Percentiles rank a stretch among this genome's conserved stretches.
These are phyloP conservation scores for Brassica balearica DNA, from an alignment of 441 rosid genomes.

Conservation along the genomic window DNA sequence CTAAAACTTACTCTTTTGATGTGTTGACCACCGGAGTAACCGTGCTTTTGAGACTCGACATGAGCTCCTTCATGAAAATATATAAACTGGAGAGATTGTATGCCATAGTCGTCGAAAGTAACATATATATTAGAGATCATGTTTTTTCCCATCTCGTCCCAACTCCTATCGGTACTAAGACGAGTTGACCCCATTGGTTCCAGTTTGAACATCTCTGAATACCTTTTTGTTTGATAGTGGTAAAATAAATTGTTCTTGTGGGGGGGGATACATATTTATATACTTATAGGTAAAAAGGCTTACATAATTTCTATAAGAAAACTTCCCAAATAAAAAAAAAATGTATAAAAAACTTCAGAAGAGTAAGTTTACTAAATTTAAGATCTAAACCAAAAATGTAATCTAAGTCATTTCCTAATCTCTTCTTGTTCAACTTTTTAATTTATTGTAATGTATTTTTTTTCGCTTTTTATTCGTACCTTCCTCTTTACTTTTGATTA, in stretches of 20 bases:
- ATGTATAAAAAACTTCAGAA: not conserved
- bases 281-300: not conserved
- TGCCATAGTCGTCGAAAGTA: not conserved
- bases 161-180: not conserved
- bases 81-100: slow-evolving; percentile 14
- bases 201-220: too few relatives aligned
- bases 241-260: too few relatives aligned
- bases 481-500: not conserved
- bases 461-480: not conserved
- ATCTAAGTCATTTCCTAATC: not conserved
- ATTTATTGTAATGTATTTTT: not conserved
- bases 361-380: not conserved
- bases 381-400: not conserved
- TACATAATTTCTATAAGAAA: not conserved
- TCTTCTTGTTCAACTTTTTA: not conserved
- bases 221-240: too few relatives aligned
- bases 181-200: too few relatives aligned
- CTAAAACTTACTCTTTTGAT: slow-evolving; percentile 3
- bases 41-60: not conserved
- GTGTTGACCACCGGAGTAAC: not conserved
- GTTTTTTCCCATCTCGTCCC: slow-evolving; percentile 12
- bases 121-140: slow-evolving; percentile 6
- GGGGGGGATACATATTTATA: not conserved
- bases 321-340: not conserved
- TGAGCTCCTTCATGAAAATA: not conserved